Evolutionary conservation across 148 eudicot genomes (phyloP), one percentile per base, ranked within the genome.

Genomic region (Vaccinium vitisidaea): DNA sequence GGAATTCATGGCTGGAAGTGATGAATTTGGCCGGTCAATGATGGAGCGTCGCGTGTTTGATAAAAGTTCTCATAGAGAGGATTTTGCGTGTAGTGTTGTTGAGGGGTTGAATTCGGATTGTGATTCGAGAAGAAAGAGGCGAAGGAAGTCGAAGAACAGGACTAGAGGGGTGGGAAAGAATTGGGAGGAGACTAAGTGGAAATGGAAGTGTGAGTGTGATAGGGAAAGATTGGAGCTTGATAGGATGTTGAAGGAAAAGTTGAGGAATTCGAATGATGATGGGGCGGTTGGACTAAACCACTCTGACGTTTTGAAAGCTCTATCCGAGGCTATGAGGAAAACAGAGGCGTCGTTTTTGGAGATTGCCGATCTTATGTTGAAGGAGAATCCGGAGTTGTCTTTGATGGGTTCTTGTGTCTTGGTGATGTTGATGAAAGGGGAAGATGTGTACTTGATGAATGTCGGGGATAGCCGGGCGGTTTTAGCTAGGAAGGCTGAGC

Each of bases 321-420:
- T 93, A 3, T 93, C 94, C 0, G 90, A 89, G 75, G 95, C 88
- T 18, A 79, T 93, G 85, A 93, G 89, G 88, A 93, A 88, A 73
- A 92, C 94, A 0, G 95, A 93, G 83, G 89, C 84, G 48, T 85
- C 92, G 1, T 93, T 82, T 85, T 84, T 93, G 90, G 94, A 90
- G 59, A 87, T 93, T 46, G 90, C 95, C 0, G 95, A 93, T 86
- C 83, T 84, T 85, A 89, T 92, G 95, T 54, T 92, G 13, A 67
- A n/a, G 88, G 94, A 93, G 84, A 93, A 90, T 88, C 95, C 95
- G 0, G 95, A 90, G 84, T 76, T 93, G 83, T 90, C 92, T 80
- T 59, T 93, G 83, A 93, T 93, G 95, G 95, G 95, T 18, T 93
- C 95, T 15, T 93, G 95, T 82, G 94, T 92, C 50, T 73, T 93